Base-by-base conservation (phyloP, 257 asterid species). In the Gynochthodes officinalis region DNA sequence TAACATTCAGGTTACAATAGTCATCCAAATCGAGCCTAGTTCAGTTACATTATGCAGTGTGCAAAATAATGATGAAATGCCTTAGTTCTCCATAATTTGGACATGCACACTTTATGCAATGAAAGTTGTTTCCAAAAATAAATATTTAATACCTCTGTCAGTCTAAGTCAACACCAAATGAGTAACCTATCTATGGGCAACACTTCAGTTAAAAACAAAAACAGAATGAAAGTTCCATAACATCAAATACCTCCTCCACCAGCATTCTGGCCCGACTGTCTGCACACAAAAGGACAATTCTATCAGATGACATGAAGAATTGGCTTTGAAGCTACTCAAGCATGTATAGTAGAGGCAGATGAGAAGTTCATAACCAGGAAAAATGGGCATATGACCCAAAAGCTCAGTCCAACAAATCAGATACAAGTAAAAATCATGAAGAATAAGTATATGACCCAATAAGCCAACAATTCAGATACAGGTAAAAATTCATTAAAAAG, bases 191-290 rank as follows among this genome's bases (percentile, higher is more conserved):
- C 65, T 44, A 14, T 46, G 25, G 19, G 23, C 8, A 35, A 30
- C 32, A 39, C 28, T 37, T 6, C 50, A 46, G 60, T 37, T 16
- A 28, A 6, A 46, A 15, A 37, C 3, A 0, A 0, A 28, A 16
- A n/a, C 2, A 32, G 39, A 23, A 46, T 5, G 11, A 27, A 39
- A 52, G 54, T 65, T 76, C 42, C 48, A 19, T 6, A 67, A 48
- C 19, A 67, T 39, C 25, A 39, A 49, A 43, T 77, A 80, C 84
- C 84, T 76, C 79, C 77, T 68, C 76, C 83, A 63, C 80, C 81
- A 16, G 76, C 75, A 70, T 68, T 80, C 57, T 73, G 85, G 60
- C 86, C 85, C 5, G 83, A 66, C 70, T 76, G 84, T 64, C 83
- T 82, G 82, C 72, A 80, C 72, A 64, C 13, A 25, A 69, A 65